Evolutionary conservation across 179 eudicot genomes (phyloP).

Genomic region (Camellia oleifera): DNA sequence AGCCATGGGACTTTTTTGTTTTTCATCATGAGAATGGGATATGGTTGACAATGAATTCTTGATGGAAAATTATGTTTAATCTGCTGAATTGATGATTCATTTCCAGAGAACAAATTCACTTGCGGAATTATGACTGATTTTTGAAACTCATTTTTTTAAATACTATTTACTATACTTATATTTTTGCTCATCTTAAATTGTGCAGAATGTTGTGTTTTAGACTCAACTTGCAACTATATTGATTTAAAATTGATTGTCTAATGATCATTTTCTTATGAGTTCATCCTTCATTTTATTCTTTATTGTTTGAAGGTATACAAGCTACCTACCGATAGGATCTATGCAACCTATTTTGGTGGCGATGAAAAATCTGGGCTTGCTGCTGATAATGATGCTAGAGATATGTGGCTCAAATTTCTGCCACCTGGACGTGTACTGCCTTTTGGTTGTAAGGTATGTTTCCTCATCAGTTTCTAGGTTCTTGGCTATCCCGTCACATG

Average conservation of each 20-base stretch:
- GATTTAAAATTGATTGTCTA: background rate
- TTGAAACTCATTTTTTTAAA: background rate
- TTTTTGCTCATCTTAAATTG: too few species aligned
- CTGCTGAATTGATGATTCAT: background rate
- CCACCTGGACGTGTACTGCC: slow-evolving; percentile 83
- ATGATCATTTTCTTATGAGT: background rate
- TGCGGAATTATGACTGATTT: background rate
- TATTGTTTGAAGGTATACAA: slow-evolving; percentile 54
- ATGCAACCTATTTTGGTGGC: slow-evolving; percentile 99
- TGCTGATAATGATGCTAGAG: slow-evolving; percentile 85
- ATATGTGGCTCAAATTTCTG: slow-evolving; percentile 78
- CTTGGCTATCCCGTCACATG: background rate
- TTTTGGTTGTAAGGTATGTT: slow-evolving; percentile 86
- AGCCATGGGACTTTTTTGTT: background rate
- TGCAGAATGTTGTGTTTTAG: background rate
- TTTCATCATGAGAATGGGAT: background rate
- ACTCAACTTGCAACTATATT: background rate
- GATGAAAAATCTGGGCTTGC: slow-evolving; percentile 88
- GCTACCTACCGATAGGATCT: slow-evolving; percentile 67
- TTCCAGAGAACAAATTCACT: background rate
- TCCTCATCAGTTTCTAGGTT: background rate
- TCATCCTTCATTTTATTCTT: background rate
- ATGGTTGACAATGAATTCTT: background rate
- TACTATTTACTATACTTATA: background rate
- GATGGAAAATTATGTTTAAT: background rate